Base-by-base conservation (phyloP, 345 rosid species). In the Nasturtium officinale region DNA sequence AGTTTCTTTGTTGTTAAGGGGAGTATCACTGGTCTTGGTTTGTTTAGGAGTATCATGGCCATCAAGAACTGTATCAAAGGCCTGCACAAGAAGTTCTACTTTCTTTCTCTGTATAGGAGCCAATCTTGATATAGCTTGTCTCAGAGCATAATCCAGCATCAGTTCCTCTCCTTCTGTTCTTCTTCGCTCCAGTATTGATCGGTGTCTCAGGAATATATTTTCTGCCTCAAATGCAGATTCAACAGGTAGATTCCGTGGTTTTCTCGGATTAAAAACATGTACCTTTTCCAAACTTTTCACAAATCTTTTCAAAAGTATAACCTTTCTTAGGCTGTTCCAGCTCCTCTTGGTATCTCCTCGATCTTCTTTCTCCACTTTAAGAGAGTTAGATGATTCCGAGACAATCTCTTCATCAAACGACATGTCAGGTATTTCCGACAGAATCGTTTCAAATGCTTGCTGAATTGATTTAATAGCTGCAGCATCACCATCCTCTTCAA, bases 111-210 rank as follows among this genome's bases (percentile, higher is more conserved):
- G 86, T 23, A 84, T 81, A 58, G 94, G 92, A 76, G 84, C 92
- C 38, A 95, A 82, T 61, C 80, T 81, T 67, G 97, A 84, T 67
- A 91, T 80, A 67, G 89, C 99, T 76, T 86, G 85, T 64, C 74
- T 86, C 52, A 95, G 83, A 58, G 98, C 90, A 73, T 83, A 79
- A 79, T 95, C 99, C 4, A 95, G 96, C 98, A 91, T 91, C 92
- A 89, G 80, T 80, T 90, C 91, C 50, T 91, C 91, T 26, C 85
- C 92, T 32, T 89, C 90, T 23, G 81, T 73, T 50, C 73, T 82
- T 78, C 82, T 85, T 79, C 83, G 81, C 69, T 83, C 96, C 72
- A 73, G 78, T 52, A 50, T 37, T 15, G 63, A 72, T 74, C 71
- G 91, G 65, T 76, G 89, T 83, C 90, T 87, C 48, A 91, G 76